These are phyloP conservation scores for Penicillium thymicola DNA, from an alignment of 2,329 filamentous ascomycete species.

Conservation along the genomic window DNA sequence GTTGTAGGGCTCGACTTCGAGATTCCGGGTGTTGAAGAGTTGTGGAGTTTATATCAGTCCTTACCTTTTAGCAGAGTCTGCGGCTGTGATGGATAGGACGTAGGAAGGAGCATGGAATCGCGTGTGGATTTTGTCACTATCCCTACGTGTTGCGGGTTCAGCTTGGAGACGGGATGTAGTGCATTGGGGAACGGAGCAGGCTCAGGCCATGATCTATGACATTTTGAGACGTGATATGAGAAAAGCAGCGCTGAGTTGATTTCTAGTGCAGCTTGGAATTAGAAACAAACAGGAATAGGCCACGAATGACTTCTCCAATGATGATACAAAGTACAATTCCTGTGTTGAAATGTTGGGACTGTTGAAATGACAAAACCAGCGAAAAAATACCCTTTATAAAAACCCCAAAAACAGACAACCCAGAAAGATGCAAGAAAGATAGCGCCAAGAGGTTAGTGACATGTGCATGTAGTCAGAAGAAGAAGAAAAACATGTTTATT, in stretches of 20 bases:
- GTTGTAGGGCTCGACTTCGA: neutral
- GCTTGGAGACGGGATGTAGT: neutral
- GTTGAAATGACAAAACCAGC: slow-evolving; percentile 8
- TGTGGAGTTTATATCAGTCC: neutral
- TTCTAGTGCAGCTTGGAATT: slow-evolving; percentile 3
- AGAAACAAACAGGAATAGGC: neutral
- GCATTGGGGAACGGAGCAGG: neutral
- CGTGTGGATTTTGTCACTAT: neutral
- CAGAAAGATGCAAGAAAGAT: slow-evolving; percentile 17
- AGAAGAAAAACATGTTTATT: neutral
- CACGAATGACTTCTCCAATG: slow-evolving; percentile 12
- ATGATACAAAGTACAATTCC: slow-evolving; percentile 16
- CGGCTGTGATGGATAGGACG: neutral
- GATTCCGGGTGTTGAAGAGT: neutral
- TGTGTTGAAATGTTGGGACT: slow-evolving; percentile 12
- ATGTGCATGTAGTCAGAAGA: neutral
- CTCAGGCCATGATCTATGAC: neutral
- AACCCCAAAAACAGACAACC: slow-evolving; percentile 13
- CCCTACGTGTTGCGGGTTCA: neutral
- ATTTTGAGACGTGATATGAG: neutral
- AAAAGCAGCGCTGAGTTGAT: slow-evolving; percentile 1
- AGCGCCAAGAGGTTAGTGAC: slow-evolving; percentile 11
- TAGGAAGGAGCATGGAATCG: neutral
- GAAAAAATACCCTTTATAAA: slow-evolving; percentile 7
- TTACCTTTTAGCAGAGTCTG: neutral